Percentiles rank a stretch among this genome's conserved stretches.
Evolutionary conservation across 2,329 filamentous ascomycete species (phyloP).

Genomic region (Alternaria sp.): DNA sequence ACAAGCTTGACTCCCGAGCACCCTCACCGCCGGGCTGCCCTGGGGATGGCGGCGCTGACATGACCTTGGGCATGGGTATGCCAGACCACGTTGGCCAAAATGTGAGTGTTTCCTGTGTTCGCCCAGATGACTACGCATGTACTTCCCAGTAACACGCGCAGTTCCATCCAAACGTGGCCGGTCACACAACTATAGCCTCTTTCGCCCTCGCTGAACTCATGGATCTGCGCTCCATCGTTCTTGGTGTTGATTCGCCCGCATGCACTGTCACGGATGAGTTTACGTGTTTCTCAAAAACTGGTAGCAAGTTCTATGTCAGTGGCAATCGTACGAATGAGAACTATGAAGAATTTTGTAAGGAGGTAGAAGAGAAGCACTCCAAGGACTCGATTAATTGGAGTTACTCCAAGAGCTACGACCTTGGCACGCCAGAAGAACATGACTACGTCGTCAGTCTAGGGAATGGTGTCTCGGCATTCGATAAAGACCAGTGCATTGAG

Average conservation of each 20-base stretch:
- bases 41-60: not conserved
- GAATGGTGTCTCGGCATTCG: not conserved
- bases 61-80: conserved; percentile 7
- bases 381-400: not conserved
- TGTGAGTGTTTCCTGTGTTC: not conserved
- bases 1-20: not conserved
- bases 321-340: not conserved
- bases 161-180: conserved; percentile 12
- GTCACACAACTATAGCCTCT: conserved; percentile 10
- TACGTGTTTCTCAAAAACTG: not conserved
- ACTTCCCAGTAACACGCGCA: not conserved
- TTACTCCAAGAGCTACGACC: not conserved
- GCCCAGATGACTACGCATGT: too few species aligned
- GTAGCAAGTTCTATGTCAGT: conserved; percentile 8
- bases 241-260: not conserved
- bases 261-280: conserved; percentile 6
- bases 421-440: not conserved
- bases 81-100: conserved; percentile 4
- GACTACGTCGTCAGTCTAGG: not conserved
- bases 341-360: not conserved
- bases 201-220: conserved; percentile 14
- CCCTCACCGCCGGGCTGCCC: conserved; percentile 5
- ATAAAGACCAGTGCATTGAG: conserved; percentile 1
- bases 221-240: conserved; percentile 13
- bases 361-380: not conserved